Base-by-base conservation (phyloP, 345 rosid genomes). In the Eucalyptus globulus region DNA sequence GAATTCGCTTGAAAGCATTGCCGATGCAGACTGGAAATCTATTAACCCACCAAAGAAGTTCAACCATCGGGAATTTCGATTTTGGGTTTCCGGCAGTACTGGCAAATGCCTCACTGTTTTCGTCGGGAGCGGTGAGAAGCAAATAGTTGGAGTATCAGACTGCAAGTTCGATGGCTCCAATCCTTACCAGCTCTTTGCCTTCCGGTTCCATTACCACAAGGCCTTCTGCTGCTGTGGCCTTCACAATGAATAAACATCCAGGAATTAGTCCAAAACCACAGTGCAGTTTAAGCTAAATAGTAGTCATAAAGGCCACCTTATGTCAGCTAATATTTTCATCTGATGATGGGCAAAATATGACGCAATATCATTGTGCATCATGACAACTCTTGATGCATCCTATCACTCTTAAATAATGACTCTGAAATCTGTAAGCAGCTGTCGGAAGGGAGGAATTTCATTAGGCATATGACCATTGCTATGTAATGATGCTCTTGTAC, bases 111-210 rank as follows among this genome's bases (percentile, higher is more conserved):
- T 92, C 5, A 92, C 95, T 13, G 91, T 94, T 87, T 87, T 92
- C 8, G 54, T n/a, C 16, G 90, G 87, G 88, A 92, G 90, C 53
- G 24, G 87, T 50, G 34, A 89, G 47, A 93, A 91, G 69, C 89
- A 51, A 60, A 88, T 50, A 4, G 93, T 93, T 22, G 94, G 95
- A 27, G 93, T 92, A 76, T 91, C 94, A 22, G 90, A 88, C 9
- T 92, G 96, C 94, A 91, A 89, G 90, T 92, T 94, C 13, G 94
- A 95, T 87, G 95, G 95, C 88, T 91, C 96, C 49, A 92, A 93
- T 43, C 90, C 90, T 80, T 76, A 37, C 58, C 96, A 93, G 89
- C 90, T 94, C 56, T 94, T 95, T 17, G 95, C 93, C 40, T 92
- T 94, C 65, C 90, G 93, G 29, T 95, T 93, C 91, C 94, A 94